Conservation (phyloP, 306 rosid species). For the Alnus glutinosa region DNA sequence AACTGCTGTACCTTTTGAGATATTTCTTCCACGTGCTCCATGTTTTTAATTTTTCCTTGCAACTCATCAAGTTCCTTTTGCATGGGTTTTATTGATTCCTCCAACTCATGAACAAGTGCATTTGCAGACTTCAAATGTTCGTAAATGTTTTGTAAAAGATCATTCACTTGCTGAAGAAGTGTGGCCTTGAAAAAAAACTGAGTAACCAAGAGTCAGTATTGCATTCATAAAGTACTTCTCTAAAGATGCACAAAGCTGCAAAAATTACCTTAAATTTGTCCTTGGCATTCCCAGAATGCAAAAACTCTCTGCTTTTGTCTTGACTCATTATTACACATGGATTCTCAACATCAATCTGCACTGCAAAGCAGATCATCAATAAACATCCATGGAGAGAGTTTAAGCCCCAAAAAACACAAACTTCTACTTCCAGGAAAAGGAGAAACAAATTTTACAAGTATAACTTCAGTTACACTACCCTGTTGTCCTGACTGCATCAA, state of each 20-base stretch:
- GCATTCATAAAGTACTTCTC: constrained; percentile 28
- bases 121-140: constrained; percentile 49
- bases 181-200: constrained; percentile 98
- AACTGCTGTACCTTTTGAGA: constrained; percentile 60
- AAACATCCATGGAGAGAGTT: constrained; percentile 6
- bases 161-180: constrained; percentile 90
- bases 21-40: constrained; percentile 86
- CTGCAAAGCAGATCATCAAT: constrained; percentile 15
- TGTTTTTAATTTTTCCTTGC: constrained; percentile 66
- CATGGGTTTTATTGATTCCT: constrained; percentile 68
- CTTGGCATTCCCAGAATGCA: constrained; percentile 86
- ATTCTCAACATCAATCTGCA: constrained; percentile 95
- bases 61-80: constrained; percentile 79
- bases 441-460: not conserved
- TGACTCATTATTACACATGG: constrained; percentile 95
- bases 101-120: constrained; percentile 62
- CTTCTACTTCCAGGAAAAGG: not conserved
- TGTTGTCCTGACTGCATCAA: not conserved
- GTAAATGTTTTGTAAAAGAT: constrained; percentile 70
- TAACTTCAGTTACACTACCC: not conserved
- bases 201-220: constrained; percentile 42
- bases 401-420: constrained; percentile 11
- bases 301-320: constrained; percentile 89
- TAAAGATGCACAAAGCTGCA: constrained; percentile 18
- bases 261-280: constrained; percentile 87